Evolutionary conservation across 345 rosid species (phyloP), one percentile per base, ranked within the genome.

Genomic region (Hibiscus mutabilis): DNA sequence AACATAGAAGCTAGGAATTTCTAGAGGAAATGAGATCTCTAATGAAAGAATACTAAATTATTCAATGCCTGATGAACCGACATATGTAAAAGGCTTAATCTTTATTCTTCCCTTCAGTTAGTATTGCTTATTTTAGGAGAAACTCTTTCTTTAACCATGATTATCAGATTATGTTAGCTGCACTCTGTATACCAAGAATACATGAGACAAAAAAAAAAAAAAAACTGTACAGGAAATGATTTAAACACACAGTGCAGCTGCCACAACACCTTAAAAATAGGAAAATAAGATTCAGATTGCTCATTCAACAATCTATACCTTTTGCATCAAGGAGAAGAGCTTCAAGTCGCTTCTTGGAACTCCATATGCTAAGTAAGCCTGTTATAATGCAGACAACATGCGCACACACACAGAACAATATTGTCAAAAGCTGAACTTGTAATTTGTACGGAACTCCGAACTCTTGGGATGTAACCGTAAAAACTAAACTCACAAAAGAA

Each of bases 291-390:
- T 27, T 49, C 15, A 49, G 42, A 12, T 33, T 46, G 47, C 46
- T 21, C 51, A 25, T 8, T 69, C 69, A 70, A 49, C 58, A 35
- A 72, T 67, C 70, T 73, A 73, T 73, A 95, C 99, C 99, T 92
- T 92, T 81, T 92, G 98, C 98, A 92, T 92, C 80, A 95, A 81
- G 29, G 97, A 89, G 84, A 95, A 90, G 76, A 92, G 84, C 85
- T 95, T 95, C 71, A 92, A 75, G 72, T 95, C 99, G 49, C 97
- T 90, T 82, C 84, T 87, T 6, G 99, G 98, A 71, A 95, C 94
- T 19, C 99, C 97, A 72, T 92, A 95, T 19, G 99, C 99, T 80
- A 95, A 83, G 82, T 86, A 92, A 40, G 96, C 99, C 99, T 90
- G 88, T 24, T 73, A 70, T 19, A 68, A 42, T 42, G 55, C 27